These are phyloP conservation scores for Kuraishia cidri DNA, from an alignment of 805 yeast species.

Conservation along the genomic window DNA sequence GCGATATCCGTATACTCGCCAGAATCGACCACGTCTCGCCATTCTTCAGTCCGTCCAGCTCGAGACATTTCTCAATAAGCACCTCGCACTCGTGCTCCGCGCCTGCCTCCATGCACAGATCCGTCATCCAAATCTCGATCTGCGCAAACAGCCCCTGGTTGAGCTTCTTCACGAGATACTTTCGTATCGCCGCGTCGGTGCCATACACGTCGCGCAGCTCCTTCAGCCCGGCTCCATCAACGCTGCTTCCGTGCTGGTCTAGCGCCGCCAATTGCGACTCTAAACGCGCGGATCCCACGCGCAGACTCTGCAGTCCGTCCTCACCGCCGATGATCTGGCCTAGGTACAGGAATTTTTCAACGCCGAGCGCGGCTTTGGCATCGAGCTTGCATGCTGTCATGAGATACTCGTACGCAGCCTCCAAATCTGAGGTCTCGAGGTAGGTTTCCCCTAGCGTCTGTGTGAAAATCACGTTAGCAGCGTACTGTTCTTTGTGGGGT, in stretches of 20 bases:
- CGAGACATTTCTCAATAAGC: slow-evolving; percentile 55
- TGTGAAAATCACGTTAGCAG: slow-evolving; percentile 33
- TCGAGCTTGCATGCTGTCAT: slow-evolving; percentile 58
- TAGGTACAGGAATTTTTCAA: slow-evolving; percentile 78
- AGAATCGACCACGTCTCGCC: slow-evolving; percentile 79
- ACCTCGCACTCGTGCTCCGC: slow-evolving; percentile 79
- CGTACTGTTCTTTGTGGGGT: slow-evolving; percentile 23
- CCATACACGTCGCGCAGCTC: slow-evolving; percentile 13
- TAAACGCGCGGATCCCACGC: slow-evolving; percentile 52
- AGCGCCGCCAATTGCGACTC: slow-evolving; percentile 21
- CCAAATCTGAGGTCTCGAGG: slow-evolving; percentile 74
- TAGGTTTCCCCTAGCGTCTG: slow-evolving; percentile 68
- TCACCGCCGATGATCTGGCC: slow-evolving; percentile 87
- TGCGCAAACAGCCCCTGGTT: slow-evolving; percentile 75
- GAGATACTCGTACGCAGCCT: slow-evolving; percentile 62
- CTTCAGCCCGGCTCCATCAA: slow-evolving; percentile 8
- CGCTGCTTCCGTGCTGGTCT: slow-evolving; percentile 4
- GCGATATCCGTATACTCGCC: slow-evolving; percentile 86
- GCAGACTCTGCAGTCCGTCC: slow-evolving; percentile 57
- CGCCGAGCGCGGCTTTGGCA: slow-evolving; percentile 53
- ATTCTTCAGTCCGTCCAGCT: slow-evolving; percentile 39
- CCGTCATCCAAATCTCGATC: slow-evolving; percentile 97
- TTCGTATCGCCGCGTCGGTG: slow-evolving; percentile 17
- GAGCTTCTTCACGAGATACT: slow-evolving; percentile 44
- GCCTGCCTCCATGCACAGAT: slow-evolving; percentile 85